phyloP scores from a whole-genome alignment of 179 eudicot genomes.

The Beta lomatogona region DNA sequence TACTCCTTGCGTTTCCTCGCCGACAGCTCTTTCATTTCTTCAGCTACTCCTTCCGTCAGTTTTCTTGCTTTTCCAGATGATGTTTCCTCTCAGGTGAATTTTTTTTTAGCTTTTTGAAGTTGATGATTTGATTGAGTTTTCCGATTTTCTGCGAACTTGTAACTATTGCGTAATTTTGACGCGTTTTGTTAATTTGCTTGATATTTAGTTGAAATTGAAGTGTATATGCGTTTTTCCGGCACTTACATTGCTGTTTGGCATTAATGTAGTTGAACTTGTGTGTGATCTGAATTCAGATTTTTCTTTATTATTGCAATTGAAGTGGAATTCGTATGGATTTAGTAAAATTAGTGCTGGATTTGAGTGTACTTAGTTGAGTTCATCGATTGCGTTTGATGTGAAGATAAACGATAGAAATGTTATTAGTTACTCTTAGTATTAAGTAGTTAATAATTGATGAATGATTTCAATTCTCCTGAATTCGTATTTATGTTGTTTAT shows the following conservation, averaged over 20 bases:
- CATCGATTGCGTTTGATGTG: too few species aligned
- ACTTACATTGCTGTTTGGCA: background rate
- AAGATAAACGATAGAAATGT: too few species aligned
- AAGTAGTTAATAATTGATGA: constrained; percentile 2
- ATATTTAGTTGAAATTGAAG: background rate
- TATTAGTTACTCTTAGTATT: background rate
- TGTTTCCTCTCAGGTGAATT: constrained; percentile 27
- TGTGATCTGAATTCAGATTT: background rate
- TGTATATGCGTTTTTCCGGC: background rate
- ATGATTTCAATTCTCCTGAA: background rate
- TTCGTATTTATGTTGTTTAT: background rate
- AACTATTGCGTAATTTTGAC: background rate
- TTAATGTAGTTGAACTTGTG: background rate
- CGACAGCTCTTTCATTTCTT: background rate
- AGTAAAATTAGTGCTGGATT: background rate
- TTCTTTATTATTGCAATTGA: background rate
- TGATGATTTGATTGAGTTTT: background rate
- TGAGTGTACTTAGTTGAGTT: background rate
- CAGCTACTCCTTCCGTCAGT: background rate
- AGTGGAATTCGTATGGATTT: background rate
- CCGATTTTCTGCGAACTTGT: background rate
- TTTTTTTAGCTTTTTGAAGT: background rate
- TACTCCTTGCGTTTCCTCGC: constrained; percentile 29
- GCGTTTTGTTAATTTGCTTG: background rate
- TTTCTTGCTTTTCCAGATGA: constrained; percentile 15